Percentiles rank a stretch among this genome's conserved stretches.
Conservation (phyloP, 495 filamentous ascomycete species). For the Lophiotrema nucula region DNA sequence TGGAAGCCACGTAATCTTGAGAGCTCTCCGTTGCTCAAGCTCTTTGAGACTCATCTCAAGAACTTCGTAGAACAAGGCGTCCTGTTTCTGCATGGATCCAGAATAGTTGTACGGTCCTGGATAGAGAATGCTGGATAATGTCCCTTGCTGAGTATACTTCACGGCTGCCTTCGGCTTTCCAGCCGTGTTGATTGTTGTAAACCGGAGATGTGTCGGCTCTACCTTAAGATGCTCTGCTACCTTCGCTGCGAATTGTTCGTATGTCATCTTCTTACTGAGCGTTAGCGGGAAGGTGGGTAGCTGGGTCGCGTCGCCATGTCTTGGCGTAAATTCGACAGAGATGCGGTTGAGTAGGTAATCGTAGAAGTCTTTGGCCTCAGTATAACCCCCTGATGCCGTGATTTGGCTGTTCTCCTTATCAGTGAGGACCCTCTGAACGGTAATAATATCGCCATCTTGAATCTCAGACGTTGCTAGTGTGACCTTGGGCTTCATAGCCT, state of each 20-base stretch:
- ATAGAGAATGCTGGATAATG: slow-evolving; percentile 67
- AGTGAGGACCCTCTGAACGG: slow-evolving; percentile 71
- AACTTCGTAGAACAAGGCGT: slow-evolving; percentile 85
- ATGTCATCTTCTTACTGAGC: slow-evolving; percentile 82
- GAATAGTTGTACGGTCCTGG: slow-evolving; percentile 62
- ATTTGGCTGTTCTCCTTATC: slow-evolving; percentile 54
- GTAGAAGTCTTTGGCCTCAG: slow-evolving; percentile 80
- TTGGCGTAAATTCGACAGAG: slow-evolving; percentile 65
- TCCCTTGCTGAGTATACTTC: slow-evolving; percentile 66
- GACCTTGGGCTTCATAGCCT: slow-evolving; percentile 85
- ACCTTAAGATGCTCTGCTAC: slow-evolving; percentile 78
- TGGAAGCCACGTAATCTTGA: slow-evolving; percentile 78
- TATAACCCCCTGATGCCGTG: slow-evolving; percentile 41
- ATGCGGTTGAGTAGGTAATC: slow-evolving; percentile 87
- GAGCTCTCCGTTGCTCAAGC: slow-evolving; percentile 79
- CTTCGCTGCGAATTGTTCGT: slow-evolving; percentile 84
- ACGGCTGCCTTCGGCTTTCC: slow-evolving; percentile 73
- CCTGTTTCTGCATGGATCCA: slow-evolving; percentile 62
- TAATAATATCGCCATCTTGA: slow-evolving; percentile 95
- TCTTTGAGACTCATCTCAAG: slow-evolving; percentile 92
- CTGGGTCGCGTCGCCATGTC: slow-evolving; percentile 47
- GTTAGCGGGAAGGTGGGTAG: slow-evolving; percentile 66
- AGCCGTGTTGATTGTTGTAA: slow-evolving; percentile 74
- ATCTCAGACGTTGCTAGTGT: slow-evolving; percentile 88
- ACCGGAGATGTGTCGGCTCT: slow-evolving; percentile 82